Conservation (phyloP, 768 basidiomycete species). For the Termitomyces titanicus region DNA sequence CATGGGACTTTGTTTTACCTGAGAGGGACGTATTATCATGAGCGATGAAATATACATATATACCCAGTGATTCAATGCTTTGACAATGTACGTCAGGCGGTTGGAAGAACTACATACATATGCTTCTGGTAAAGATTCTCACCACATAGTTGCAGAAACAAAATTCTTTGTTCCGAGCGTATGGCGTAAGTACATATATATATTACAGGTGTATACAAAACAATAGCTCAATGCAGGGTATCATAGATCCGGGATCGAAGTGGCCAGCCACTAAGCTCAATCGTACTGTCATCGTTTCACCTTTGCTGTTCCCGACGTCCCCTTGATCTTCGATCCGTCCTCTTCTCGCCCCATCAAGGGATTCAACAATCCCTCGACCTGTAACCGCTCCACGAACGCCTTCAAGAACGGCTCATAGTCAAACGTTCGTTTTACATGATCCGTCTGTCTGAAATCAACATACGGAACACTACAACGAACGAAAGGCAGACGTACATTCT, state of each 20-base stretch:
- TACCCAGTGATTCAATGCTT: not conserved
- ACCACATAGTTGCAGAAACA: too few relatives aligned
- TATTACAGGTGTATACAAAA: not conserved
- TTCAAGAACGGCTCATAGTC: conserved; percentile 62
- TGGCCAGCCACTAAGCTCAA: too few relatives aligned
- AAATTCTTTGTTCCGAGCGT: too few relatives aligned
- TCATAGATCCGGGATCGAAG: not conserved
- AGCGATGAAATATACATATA: conserved; percentile 17
- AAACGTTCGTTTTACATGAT: conserved; percentile 54
- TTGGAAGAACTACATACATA: too few relatives aligned
- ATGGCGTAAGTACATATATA: too few relatives aligned
- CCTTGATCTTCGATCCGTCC: conserved; percentile 25
- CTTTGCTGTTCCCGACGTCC: not conserved
- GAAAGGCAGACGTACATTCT: conserved; percentile 36
- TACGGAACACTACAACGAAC: not conserved
- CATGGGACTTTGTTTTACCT: conserved; percentile 51
- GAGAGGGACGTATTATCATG: conserved; percentile 36
- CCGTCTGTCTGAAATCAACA: conserved; percentile 33
- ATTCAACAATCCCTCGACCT: conserved; percentile 44
- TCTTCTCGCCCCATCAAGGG: conserved; percentile 36
- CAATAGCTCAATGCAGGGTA: not conserved
- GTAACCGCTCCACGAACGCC: conserved; percentile 39
- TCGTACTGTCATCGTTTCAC: not conserved
- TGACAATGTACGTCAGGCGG: too few relatives aligned
- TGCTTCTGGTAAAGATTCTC: too few relatives aligned